Evolutionary conservation across 306 rosid genomes (phyloP).

Genomic region (Vicia faba): DNA sequence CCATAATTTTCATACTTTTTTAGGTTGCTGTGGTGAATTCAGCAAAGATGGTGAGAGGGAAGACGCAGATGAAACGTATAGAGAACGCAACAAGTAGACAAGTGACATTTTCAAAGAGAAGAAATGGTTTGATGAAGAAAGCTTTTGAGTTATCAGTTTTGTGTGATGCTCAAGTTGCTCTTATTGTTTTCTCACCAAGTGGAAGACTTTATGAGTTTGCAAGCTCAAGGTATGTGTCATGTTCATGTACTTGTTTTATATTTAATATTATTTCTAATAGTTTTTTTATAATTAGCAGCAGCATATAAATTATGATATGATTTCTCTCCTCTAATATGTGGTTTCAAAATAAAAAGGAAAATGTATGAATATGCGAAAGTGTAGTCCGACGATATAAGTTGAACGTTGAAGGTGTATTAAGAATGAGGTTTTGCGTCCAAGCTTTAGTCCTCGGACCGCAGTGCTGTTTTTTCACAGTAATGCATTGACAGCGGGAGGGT

Average conservation of each 20-base stretch:
- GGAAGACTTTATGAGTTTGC: conserved; percentile 55
- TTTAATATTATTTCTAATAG: not conserved
- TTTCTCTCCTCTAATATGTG: too few species aligned
- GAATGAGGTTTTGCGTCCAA: too few species aligned
- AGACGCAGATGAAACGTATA: conserved; percentile 84
- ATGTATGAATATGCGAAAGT: too few species aligned
- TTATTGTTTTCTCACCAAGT: conserved; percentile 50
- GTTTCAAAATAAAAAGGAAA: too few species aligned
- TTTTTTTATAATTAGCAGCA: too few species aligned
- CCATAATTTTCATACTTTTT: not conserved
- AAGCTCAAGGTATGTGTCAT: conserved; percentile 39
- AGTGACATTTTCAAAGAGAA: conserved; percentile 83
- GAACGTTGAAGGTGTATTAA: too few species aligned
- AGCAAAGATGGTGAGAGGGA: conserved; percentile 79
- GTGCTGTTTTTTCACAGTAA: too few species aligned
- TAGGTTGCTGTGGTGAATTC: not conserved
- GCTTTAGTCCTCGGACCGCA: too few species aligned
- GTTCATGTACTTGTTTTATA: not conserved
- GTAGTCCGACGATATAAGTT: too few species aligned
- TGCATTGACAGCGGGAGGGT: too few species aligned
- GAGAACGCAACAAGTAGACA: conserved; percentile 95
- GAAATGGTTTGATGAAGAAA: conserved; percentile 83
- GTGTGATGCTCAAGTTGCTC: conserved; percentile 67
- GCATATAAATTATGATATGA: too few species aligned
- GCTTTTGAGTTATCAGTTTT: conserved; percentile 89